These are phyloP conservation scores for Lactarius trivialis DNA, from an alignment of 768 basidiomycete genomes.

Conservation along the genomic window DNA sequence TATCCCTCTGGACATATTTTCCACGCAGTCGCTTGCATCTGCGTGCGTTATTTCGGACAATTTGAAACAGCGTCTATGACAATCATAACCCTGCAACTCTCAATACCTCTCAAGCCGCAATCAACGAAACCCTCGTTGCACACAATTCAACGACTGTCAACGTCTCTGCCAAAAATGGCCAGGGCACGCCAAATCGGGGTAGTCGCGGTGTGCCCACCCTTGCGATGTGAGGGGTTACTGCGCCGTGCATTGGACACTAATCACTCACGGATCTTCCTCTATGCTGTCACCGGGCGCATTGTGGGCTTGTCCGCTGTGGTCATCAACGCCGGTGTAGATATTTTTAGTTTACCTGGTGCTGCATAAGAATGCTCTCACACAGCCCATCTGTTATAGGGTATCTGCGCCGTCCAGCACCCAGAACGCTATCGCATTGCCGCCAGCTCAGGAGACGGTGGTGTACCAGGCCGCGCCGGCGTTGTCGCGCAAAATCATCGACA, in stretches of 20 bases:
- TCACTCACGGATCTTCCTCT: slow-evolving; percentile 41
- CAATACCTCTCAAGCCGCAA: slow-evolving; percentile 41
- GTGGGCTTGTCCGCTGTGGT: slow-evolving; percentile 79
- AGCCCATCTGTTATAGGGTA: slow-evolving; percentile 41
- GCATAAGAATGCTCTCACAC: background rate
- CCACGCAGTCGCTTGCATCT: slow-evolving; percentile 55
- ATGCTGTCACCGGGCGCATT: slow-evolving; percentile 85
- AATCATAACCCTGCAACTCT: slow-evolving; percentile 57
- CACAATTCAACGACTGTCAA: slow-evolving; percentile 49
- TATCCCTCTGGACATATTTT: slow-evolving; percentile 70
- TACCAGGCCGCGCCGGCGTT: slow-evolving; percentile 14
- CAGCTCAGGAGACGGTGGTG: slow-evolving; percentile 43
- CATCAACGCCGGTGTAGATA: slow-evolving; percentile 72
- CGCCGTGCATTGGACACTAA: background rate
- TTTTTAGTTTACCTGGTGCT: background rate
- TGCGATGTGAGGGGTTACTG: slow-evolving; percentile 55
- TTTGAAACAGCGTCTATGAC: slow-evolving; percentile 45
- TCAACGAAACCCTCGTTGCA: slow-evolving; percentile 51
- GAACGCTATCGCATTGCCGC: slow-evolving; percentile 67
- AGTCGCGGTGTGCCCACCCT: slow-evolving; percentile 29
- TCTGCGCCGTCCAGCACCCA: slow-evolving; percentile 79
- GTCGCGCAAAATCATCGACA: slow-evolving; percentile 88
- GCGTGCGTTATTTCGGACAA: slow-evolving; percentile 54
- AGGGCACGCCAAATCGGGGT: slow-evolving; percentile 17
- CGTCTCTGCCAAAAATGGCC: slow-evolving; percentile 22